Conservation (phyloP, 1,284 basidiomycete genomes). For the Sporisorium sorghi region DNA sequence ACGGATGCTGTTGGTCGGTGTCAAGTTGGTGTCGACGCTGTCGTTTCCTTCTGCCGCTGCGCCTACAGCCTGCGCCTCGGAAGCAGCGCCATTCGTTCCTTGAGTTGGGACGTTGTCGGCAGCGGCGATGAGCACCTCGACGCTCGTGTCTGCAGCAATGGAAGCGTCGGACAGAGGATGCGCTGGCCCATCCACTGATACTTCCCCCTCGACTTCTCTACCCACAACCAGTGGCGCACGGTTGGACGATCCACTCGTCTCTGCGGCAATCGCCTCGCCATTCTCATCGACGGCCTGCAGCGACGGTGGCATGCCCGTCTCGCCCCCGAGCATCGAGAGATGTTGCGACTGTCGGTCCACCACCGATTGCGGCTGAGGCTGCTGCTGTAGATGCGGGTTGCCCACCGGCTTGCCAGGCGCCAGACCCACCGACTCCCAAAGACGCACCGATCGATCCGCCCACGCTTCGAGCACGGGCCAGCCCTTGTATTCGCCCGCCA, state of each 20-base stretch:
- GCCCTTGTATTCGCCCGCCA: slow-evolving; percentile 63
- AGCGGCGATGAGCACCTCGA: slow-evolving; percentile 31
- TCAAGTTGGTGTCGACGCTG: slow-evolving; percentile 25
- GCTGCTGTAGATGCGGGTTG: slow-evolving; percentile 23
- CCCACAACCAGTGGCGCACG: slow-evolving; percentile 19
- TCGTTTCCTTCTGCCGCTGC: background rate
- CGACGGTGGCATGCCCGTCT: slow-evolving; percentile 24
- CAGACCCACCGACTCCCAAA: slow-evolving; percentile 63
- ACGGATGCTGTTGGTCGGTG: slow-evolving; percentile 40
- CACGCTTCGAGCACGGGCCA: slow-evolving; percentile 68
- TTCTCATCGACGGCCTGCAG: slow-evolving; percentile 45
- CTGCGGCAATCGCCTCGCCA: slow-evolving; percentile 44
- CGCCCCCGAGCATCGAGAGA: slow-evolving; percentile 34
- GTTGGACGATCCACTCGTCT: slow-evolving; percentile 24
- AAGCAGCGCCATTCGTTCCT: background rate
- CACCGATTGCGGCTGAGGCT: slow-evolving; percentile 35
- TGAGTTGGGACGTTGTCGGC: slow-evolving; percentile 15
- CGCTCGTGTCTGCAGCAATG: slow-evolving; percentile 28
- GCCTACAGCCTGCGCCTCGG: background rate
- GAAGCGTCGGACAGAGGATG: slow-evolving; percentile 43
- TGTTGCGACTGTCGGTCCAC: slow-evolving; percentile 32
- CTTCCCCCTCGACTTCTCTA: slow-evolving; percentile 23
- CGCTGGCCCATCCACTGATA: slow-evolving; percentile 37
- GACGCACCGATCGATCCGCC: slow-evolving; percentile 64
- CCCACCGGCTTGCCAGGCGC: slow-evolving; percentile 47